Base-by-base conservation (phyloP, 148 eudicot genomes). In the Rhododendron simsii region DNA sequence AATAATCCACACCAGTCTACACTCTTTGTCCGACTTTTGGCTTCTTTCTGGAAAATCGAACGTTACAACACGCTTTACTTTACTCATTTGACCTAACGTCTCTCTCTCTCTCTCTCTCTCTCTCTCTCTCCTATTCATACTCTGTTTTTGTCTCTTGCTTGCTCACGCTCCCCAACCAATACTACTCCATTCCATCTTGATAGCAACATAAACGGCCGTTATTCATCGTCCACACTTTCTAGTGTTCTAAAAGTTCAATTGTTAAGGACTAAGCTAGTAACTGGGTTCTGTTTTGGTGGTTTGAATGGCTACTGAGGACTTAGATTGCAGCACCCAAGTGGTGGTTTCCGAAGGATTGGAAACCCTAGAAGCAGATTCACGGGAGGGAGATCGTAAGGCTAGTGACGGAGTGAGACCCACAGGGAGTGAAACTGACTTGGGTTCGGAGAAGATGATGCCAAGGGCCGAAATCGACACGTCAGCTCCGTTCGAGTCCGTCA, bases 401-500 rank as follows among this genome's bases (percentile, higher is more conserved):
- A 16, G 13, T 9, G 71, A 63, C 13, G 48, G 15, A 48, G 8
- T 37, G 83, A 65, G 15, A 47, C 45, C 69, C 61, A 0, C 63
- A 39, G 61, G 45, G 35, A 55, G 7, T 39, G 67, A 30, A 55
- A 39, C 7, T 21, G 83, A 47, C 2, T 57, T 26, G 14, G 81
- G 45, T 45, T 33, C 48, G 79, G 88, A 65, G 80, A 80, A 87
- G 84, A 77, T 76, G 45, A 81, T 11, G 12, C 81, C 86, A 2
- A 93, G 89, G 88, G 92, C 91, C 3, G 98, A 96, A 86, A 93
- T 96, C 78, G 99, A 96, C 85, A 96, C 99, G 18, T 95, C 98
- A 5, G 98, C 98, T 6, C 98, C 99, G 20, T 94, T 96, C 65
- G 99, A 95, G 91, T 95, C 99, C 7, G 98, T 96, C 9, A 96